Base-by-base conservation (phyloP, 2,329 filamentous ascomycete genomes). In the Grosmannia penicillata region DNA sequence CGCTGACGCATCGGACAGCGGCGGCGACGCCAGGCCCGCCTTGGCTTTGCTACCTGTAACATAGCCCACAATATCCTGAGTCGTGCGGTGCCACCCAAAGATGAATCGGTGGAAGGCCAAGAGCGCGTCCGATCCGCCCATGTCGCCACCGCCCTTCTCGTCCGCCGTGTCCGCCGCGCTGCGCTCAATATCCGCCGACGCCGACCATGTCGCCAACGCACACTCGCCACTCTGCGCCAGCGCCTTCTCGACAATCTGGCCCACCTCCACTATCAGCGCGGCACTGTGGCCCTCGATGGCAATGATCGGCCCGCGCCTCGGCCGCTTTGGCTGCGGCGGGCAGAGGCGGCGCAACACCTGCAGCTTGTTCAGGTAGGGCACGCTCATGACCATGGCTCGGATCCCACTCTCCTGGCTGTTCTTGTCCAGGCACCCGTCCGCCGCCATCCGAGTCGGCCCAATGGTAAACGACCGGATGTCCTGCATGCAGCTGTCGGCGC, bases 211-310 rank as follows among this genome's bases (percentile, higher is more conserved):
- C 39, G 58, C 59, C 11, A 73, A 41, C 59, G 63, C 41, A 61
- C 66, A 50, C 37, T 69, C 62, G 13, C 56, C 56, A 11, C 59
- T 60, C 6, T 54, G 54, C 3, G 51, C 47, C 31, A 93, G 62
- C 48, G 77, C 78, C 25, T 67, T 64, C 39, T 80, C 69, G 17
- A 94, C 72, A 15, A 72, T 68, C 4, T 66, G 60, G 4, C 83
- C 76, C 4, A 82, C 72, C 9, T 70, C 65, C 2, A 61, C 55
- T 9, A 72, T 52, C 18, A 71, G 48, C n/a, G 51, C 50, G 7
- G 54, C 46, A 41, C 78, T 71, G 15, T 79, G 68, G 1, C 87
- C 87, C 56, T 96, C 89, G 22, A 96, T 63, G 1, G 83, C 80
- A 44, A 96, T 78, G 27, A 95, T 71, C 0, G 82, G 73, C 0